A percentile compares a stretch with the other conserved stretches of the same genome.
Conservation (phyloP, 768 basidiomycete genomes). For the Piloderma croceum region DNA sequence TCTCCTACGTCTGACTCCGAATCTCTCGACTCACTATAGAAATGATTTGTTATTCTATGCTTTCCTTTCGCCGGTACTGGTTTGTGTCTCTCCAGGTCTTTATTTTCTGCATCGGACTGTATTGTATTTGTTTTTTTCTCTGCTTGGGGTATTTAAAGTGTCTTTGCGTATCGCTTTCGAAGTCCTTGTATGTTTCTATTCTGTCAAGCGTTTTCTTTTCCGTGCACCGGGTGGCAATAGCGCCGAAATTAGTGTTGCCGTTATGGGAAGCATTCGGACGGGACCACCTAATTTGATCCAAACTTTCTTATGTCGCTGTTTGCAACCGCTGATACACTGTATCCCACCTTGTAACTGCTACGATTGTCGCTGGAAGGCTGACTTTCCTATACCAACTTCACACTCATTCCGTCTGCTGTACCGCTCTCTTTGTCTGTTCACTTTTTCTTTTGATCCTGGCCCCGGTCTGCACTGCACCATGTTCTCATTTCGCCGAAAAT, state of each 20-base stretch:
- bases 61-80: neutral
- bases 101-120: slow-evolving; percentile 24
- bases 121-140: slow-evolving; percentile 30
- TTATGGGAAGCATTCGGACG: neutral
- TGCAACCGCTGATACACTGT: too few species aligned
- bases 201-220: too few species aligned
- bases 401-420: slow-evolving; percentile 14
- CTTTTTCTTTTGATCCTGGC: slow-evolving; percentile 7
- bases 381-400: slow-evolving; percentile 18
- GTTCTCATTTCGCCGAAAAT: slow-evolving; percentile 74
- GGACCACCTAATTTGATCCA: too few species aligned
- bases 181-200: too few species aligned
- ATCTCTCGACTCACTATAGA: too few species aligned
- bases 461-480: slow-evolving; percentile 35
- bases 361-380: slow-evolving; percentile 13
- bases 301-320: too few species aligned
- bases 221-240: neutral
- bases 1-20: slow-evolving; percentile 33
- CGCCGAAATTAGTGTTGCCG: neutral
- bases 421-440: slow-evolving; percentile 7
- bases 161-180: too few species aligned
- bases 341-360: too few species aligned
- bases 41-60: slow-evolving; percentile 13
- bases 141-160: slow-evolving; percentile 4
- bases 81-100: slow-evolving; percentile 1